phyloP scores from a whole-genome alignment of 2,329 filamentous ascomycete genomes.

The Falciphora oryzae region DNA sequence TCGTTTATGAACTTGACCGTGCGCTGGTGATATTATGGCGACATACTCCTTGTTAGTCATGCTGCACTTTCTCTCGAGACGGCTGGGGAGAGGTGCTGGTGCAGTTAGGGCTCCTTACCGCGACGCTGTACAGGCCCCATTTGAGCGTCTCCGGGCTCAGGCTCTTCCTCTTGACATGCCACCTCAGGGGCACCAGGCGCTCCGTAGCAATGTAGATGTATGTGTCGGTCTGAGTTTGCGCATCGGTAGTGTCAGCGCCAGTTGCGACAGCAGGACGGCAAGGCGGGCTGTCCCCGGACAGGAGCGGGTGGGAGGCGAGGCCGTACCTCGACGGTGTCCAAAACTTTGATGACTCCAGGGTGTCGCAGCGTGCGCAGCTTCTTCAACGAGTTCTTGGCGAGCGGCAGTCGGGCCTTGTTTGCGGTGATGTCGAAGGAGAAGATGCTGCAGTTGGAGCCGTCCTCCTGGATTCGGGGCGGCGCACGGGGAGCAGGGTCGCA shows the following conservation, averaged over 20 bases:
- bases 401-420: conserved; percentile 73
- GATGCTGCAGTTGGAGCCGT: conserved; percentile 89
- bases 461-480: conserved; percentile 57
- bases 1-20: conserved; percentile 95
- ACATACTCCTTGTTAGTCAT: conserved; percentile 4
- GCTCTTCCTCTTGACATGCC: conserved; percentile 85
- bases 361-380: conserved; percentile 91
- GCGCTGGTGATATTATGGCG: conserved; percentile 43
- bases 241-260: conserved; percentile 12
- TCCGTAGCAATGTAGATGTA: conserved; percentile 97
- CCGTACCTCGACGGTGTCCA: conserved; percentile 86
- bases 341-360: conserved; percentile 87
- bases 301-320: not conserved
- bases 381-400: conserved; percentile 89
- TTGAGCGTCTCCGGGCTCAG: conserved; percentile 88
- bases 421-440: conserved; percentile 88
- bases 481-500: not conserved
- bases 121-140: conserved; percentile 87
- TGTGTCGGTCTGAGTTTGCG: conserved; percentile 64
- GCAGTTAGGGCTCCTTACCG: conserved; percentile 45
- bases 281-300: not conserved
- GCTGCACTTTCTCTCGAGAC: not conserved
- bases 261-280: not conserved
- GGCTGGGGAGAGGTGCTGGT: not conserved
- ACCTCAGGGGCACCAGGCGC: conserved; percentile 76